phyloP scores from a whole-genome alignment of 116 monocot species.

The Papilionanthe hybrid region DNA sequence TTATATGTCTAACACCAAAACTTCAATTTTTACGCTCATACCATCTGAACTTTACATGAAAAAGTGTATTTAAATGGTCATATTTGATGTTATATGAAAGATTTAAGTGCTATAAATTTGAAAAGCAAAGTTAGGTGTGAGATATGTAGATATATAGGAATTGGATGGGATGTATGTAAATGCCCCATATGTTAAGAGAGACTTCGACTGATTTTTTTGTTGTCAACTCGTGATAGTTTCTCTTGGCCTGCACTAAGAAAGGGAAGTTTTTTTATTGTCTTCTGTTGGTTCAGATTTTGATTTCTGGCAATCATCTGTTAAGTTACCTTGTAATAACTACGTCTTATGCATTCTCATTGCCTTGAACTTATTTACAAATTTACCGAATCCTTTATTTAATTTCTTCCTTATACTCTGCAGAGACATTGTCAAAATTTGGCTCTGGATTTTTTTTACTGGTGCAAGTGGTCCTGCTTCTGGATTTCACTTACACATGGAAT shows the following conservation, averaged over 20 bases:
- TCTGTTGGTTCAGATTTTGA: background rate
- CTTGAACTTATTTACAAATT: background rate
- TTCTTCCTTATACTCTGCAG: conserved; percentile 24
- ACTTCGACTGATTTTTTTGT: background rate
- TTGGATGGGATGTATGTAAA: too few relatives aligned
- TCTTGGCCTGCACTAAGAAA: background rate
- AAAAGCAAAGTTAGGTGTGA: too few relatives aligned
- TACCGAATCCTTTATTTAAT: background rate
- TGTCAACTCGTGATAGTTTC: background rate
- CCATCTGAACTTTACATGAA: too few relatives aligned
- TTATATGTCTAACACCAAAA: too few relatives aligned
- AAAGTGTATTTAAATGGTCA: too few relatives aligned
- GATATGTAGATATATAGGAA: too few relatives aligned
- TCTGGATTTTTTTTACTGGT: conserved; percentile 91
- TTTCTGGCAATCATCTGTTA: background rate
- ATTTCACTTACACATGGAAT: conserved; percentile 83
- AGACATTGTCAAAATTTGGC: conserved; percentile 86
- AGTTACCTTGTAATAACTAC: background rate
- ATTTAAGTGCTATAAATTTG: too few relatives aligned
- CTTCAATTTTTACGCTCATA: too few relatives aligned
- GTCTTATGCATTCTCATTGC: background rate
- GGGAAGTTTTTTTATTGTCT: background rate
- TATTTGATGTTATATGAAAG: too few relatives aligned
- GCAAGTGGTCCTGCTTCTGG: conserved; percentile 78
- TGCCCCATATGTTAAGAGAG: background rate